Conservation (phyloP, 306 rosid species). For the Quercus engelmannii region DNA sequence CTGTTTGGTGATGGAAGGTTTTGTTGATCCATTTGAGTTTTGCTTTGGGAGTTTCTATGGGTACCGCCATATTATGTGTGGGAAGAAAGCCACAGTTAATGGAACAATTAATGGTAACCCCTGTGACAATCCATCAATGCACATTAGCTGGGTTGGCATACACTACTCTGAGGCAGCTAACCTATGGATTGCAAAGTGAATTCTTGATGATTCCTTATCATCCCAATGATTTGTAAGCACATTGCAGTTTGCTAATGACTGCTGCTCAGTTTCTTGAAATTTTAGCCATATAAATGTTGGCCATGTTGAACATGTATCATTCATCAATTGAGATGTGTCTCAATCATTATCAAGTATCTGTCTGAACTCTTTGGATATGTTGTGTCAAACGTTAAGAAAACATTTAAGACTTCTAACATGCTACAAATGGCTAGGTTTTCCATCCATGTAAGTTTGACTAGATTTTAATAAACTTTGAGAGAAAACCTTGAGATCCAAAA, state of each 20-base stretch:
- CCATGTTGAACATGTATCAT: neutral
- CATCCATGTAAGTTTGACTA: too few species aligned
- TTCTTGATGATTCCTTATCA: conserved; percentile 46
- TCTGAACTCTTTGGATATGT: neutral
- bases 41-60: conserved; percentile 86
- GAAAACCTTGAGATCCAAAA: too few species aligned
- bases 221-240: conserved; percentile 6
- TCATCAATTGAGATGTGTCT: too few species aligned
- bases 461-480: neutral
- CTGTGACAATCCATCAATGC: conserved; percentile 63
- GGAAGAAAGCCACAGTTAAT: conserved; percentile 54
- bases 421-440: too few species aligned
- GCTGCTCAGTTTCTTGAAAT: neutral
- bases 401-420: too few species aligned
- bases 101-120: conserved; percentile 75
- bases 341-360: too few species aligned
- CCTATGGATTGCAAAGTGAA: conserved; percentile 43
- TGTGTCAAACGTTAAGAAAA: neutral
- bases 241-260: neutral
- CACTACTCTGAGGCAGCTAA: conserved; percentile 88
- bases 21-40: conserved; percentile 65
- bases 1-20: conserved; percentile 49
- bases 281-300: neutral
- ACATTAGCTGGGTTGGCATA: conserved; percentile 86
- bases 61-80: conserved; percentile 51